Percentiles rank a stretch among this genome's conserved stretches.
Evolutionary conservation across 345 rosid genomes (phyloP).

Genomic region (Eucalyptus viminalis): DNA sequence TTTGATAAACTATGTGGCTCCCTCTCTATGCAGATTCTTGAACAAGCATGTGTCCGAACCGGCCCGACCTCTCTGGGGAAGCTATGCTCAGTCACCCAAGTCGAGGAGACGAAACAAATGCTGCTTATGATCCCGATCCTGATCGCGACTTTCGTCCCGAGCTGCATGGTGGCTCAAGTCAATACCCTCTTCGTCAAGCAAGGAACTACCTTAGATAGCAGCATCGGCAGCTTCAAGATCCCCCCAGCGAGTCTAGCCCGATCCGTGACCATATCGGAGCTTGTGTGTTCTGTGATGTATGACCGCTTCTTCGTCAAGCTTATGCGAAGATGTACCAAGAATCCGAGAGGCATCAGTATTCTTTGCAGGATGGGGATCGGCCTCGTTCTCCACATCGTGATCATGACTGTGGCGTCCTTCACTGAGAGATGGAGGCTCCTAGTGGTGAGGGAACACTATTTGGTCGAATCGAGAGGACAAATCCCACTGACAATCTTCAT

Average conservation of each 20-base stretch:
- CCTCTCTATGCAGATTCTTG: slow-evolving; percentile 30
- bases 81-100: slow-evolving; percentile 70
- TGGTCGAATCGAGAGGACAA: no score
- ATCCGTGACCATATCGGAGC: slow-evolving; percentile 56
- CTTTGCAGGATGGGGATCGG: no score
- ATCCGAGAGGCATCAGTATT: no score
- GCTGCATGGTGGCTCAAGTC: slow-evolving; percentile 27
- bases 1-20: not conserved
- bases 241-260: slow-evolving; percentile 3
- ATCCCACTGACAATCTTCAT: no score
- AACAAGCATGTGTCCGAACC: slow-evolving; percentile 55
- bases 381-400: no score
- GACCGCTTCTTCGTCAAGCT: slow-evolving; percentile 41
- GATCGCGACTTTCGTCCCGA: slow-evolving; percentile 68
- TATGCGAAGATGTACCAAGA: not conserved
- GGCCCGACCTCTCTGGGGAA: slow-evolving; percentile 39
- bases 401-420: no score
- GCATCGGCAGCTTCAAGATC: no score
- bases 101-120: slow-evolving; percentile 95
- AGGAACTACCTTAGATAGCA: no score
- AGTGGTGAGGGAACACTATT: no score
- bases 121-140: slow-evolving; percentile 75
- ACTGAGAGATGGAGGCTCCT: no score
- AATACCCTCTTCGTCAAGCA: no score
- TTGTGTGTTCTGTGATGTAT: slow-evolving; percentile 42